These are phyloP conservation scores for Yarrowia sp. DNA, from an alignment of 805 yeast species.

Conservation along the genomic window DNA sequence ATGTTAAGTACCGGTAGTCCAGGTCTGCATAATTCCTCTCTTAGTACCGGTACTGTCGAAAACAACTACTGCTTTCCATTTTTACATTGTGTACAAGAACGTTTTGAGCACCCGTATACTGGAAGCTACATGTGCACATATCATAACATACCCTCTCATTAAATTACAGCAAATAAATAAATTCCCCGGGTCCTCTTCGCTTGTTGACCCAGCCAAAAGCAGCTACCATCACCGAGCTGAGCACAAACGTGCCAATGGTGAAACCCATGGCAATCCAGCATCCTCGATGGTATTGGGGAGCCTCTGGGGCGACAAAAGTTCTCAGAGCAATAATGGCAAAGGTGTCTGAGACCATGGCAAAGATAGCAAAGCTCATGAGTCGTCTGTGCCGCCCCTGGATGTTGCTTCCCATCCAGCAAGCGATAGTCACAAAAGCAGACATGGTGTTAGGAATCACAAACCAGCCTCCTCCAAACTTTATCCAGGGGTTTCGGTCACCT, in stretches of 20 bases:
- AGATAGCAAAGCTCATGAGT: conserved; percentile 1
- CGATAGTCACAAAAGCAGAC: not conserved
- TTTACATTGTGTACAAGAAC: too few relatives aligned
- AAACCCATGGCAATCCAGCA: conserved; percentile 5
- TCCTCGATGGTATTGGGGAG: not conserved
- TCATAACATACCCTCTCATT: too few relatives aligned
- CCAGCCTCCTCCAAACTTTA: conserved; percentile 9
- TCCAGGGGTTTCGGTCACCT: not conserved
- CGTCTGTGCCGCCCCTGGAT: not conserved
- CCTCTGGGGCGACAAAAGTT: not conserved
- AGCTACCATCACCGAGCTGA: not conserved
- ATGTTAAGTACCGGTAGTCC: too few relatives aligned
- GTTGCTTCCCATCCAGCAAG: not conserved
- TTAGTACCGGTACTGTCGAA: too few relatives aligned
- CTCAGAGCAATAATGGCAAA: not conserved
- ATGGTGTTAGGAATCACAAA: conserved; percentile 1
- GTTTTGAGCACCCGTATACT: too few relatives aligned
- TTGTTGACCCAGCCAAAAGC: not conserved
- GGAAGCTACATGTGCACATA: too few relatives aligned
- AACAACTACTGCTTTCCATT: too few relatives aligned
- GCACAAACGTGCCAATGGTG: not conserved
- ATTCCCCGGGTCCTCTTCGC: not conserved
- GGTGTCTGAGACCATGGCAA: not conserved
- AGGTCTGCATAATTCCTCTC: too few relatives aligned
- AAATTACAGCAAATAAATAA: not conserved